Base-by-base conservation (phyloP, 2,329 filamentous ascomycete genomes). In the Diplodia mutila region DNA sequence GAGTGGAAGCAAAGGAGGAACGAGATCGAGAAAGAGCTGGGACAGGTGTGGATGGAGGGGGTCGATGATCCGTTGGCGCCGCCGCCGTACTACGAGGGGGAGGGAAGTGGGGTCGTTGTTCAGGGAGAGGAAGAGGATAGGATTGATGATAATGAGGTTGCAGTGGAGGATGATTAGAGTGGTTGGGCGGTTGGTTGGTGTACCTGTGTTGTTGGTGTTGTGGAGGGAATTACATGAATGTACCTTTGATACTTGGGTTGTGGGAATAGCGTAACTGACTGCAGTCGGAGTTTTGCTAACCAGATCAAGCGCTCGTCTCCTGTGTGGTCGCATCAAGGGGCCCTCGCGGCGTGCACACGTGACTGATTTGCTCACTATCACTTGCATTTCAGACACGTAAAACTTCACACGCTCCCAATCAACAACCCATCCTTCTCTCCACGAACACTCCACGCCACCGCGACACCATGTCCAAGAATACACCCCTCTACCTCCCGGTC, bases 21-120 rank as follows among this genome's bases (percentile, higher is more conserved):
- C 61, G 91, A 93, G 77, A 96, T 99, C 73, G 93, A 98, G 74
- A 80, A 81, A 52, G 94, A 99, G 81, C 82, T 99, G 68, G 88
- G 79, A 51, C 84, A 83, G 70, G 88, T 90, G 5, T 89, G 87
- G 84, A 80, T 88, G 25, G 79, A 81, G n/a, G 82, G 77, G 4
- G 77, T 75, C 2, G 77, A 78, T 46, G 78, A 78, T 0, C 55
- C 71, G 72, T 63, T 82, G 68, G 70, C 73, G 39, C 74, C 79
- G 51, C 79, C 80, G 25, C 71, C 73, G 16, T 82, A 81, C 69
- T 66, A 76, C n/a, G 48, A 39, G 48, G 16, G 16, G 25, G 63
- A 34, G 25, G 63, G 25, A 1, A 37, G 54, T 9, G 57, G 64
- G 18, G 25, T 32, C 16, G 64, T 66, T 29, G 64, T 51, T 21